phyloP scores from a whole-genome alignment of 1,284 basidiomycete species.

The Pholiota adiposa region DNA sequence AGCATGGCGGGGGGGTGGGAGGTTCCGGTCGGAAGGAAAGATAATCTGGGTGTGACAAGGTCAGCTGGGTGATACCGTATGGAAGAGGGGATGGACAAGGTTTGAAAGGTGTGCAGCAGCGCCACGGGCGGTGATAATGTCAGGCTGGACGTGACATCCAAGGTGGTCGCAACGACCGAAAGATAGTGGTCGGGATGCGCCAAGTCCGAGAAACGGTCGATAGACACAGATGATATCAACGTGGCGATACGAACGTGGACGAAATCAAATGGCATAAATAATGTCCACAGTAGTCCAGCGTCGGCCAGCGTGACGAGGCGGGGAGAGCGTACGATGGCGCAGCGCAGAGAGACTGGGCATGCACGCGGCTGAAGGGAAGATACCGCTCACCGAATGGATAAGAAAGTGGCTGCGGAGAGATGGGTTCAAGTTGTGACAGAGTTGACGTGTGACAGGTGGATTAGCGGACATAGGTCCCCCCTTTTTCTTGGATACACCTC shows the following conservation, averaged over 20 bases:
- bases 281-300: no score
- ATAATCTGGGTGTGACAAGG: neutral
- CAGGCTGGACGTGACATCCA: no score
- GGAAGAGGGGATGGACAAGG: neutral
- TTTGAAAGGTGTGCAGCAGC: neutral
- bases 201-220: no score
- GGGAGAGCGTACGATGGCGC: neutral
- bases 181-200: no score
- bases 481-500: slow-evolving; percentile 15
- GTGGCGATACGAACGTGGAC: neutral
- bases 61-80: slow-evolving; percentile 1
- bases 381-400: neutral
- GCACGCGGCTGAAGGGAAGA: no score
- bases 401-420: neutral
- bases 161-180: neutral
- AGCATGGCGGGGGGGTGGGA: slow-evolving; percentile 1
- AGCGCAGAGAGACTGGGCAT: neutral
- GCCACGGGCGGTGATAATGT: no score
- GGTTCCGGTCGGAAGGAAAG: neutral
- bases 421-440: slow-evolving; percentile 1
- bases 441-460: slow-evolving; percentile 12
- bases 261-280: neutral
- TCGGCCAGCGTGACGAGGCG: no score
- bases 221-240: neutral
- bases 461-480: slow-evolving; percentile 11